These are phyloP conservation scores for Huntiella decipiens DNA, from an alignment of 2,329 filamentous ascomycete genomes.

Conservation along the genomic window DNA sequence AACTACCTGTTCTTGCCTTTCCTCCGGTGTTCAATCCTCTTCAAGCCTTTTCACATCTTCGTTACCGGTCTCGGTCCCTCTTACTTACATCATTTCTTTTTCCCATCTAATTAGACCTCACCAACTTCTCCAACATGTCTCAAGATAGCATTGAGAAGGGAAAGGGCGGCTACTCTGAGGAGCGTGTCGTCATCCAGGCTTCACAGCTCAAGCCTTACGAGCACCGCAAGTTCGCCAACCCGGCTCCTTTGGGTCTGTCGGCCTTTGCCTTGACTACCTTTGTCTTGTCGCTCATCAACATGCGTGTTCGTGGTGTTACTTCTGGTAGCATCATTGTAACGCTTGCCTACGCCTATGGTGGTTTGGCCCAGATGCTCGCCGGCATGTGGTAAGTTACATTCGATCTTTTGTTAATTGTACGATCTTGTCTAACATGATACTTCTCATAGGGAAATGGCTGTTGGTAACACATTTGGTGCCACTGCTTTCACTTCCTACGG, in stretches of 20 bases:
- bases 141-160: slow-evolving; percentile 10
- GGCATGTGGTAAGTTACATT: slow-evolving; percentile 57
- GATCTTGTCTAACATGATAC: neutral
- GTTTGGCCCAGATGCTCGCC: slow-evolving; percentile 58
- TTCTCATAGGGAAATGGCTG: slow-evolving; percentile 53
- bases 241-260: slow-evolving; percentile 55
- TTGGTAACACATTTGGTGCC: slow-evolving; percentile 75
- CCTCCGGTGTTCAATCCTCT: slow-evolving; percentile 2
- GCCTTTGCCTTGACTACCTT: slow-evolving; percentile 75
- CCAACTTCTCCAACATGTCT: slow-evolving; percentile 11
- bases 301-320: slow-evolving; percentile 40
- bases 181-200: slow-evolving; percentile 33
- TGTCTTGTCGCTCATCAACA: slow-evolving; percentile 56
- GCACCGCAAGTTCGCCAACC: slow-evolving; percentile 60
- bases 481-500: slow-evolving; percentile 67
- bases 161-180: slow-evolving; percentile 8
- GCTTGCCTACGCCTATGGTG: slow-evolving; percentile 56
- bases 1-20: slow-evolving; percentile 3
- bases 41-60: neutral
- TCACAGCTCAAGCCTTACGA: slow-evolving; percentile 43
- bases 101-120: slow-evolving; percentile 8
- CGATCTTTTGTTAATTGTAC: neutral
- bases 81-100: slow-evolving; percentile 6
- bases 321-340: slow-evolving; percentile 48
- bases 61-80: slow-evolving; percentile 4